A percentile compares a stretch with the other conserved stretches of the same genome.
phyloP scores from a whole-genome alignment of 139 green algal species.

The Ulvella scutata region DNA sequence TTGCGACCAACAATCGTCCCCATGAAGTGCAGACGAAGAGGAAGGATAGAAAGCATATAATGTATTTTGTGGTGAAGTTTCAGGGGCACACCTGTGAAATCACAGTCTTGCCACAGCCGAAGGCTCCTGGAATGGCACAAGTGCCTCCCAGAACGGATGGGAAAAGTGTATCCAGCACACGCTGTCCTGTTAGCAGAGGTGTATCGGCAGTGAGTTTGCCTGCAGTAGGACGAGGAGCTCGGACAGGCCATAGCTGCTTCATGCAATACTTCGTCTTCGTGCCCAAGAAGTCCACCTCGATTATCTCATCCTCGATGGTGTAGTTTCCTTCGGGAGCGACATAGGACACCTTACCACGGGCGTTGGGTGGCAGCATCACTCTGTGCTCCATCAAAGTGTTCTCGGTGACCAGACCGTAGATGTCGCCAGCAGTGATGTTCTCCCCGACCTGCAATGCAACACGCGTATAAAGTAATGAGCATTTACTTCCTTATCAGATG shows the following conservation, averaged over 20 bases:
- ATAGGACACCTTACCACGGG: slow-evolving; percentile 76
- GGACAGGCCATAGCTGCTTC: slow-evolving; percentile 94
- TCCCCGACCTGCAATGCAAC: slow-evolving; percentile 66
- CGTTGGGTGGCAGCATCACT: slow-evolving; percentile 79
- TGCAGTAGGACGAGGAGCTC: slow-evolving; percentile 73
- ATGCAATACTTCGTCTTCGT: slow-evolving; percentile 89
- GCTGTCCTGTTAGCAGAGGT: slow-evolving; percentile 93
- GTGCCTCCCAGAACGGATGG: slow-evolving; percentile 93
- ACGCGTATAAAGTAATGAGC: too few relatives aligned
- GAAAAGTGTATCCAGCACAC: slow-evolving; percentile 95
- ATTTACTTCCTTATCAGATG: too few relatives aligned
- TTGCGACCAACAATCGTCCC: too few relatives aligned
- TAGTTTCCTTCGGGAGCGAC: slow-evolving; percentile 84
- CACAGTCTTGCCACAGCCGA: slow-evolving; percentile 98
- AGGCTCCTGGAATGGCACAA: slow-evolving; percentile 94
- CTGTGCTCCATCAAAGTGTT: slow-evolving; percentile 88
- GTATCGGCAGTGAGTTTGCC: slow-evolving; percentile 93
- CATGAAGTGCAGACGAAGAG: too few relatives aligned
- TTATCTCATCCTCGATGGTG: slow-evolving; percentile 76
- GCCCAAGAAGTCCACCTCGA: slow-evolving; percentile 95
- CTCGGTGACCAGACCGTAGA: slow-evolving; percentile 86
- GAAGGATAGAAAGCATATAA: too few relatives aligned
- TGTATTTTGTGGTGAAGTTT: too few relatives aligned
- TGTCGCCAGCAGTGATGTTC: slow-evolving; percentile 82
- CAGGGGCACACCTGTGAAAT: slow-evolving; percentile 60